Percentiles rank a stretch among this genome's conserved stretches.
Conservation (phyloP, 768 basidiomycete genomes). For the Calvatia gigantea region DNA sequence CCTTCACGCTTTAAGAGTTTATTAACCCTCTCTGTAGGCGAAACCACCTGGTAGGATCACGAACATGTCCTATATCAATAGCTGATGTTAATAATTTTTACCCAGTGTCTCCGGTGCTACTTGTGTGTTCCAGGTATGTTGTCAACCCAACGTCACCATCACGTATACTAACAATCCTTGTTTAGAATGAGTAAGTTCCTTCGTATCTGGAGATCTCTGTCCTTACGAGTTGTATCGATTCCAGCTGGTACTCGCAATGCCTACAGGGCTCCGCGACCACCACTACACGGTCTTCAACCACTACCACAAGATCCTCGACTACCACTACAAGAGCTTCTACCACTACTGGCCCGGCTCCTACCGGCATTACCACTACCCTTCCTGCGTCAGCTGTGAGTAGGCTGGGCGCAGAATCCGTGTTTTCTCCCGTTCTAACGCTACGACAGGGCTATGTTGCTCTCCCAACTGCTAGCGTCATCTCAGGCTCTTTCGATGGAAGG, state of each 20-base stretch:
- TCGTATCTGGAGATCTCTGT: neutral
- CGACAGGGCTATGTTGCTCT: conserved; percentile 23
- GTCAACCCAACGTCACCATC: neutral
- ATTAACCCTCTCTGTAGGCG: neutral
- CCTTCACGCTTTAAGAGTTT: neutral
- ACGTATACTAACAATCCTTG: neutral
- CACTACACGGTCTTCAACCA: neutral
- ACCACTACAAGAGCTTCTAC: conserved; percentile 16
- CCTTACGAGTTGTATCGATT: neutral
- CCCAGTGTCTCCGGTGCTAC: neutral
- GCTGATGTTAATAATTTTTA: neutral
- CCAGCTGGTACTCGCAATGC: conserved; percentile 3
- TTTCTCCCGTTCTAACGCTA: neutral
- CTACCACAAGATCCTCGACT: conserved; percentile 9
- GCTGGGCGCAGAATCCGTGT: neutral
- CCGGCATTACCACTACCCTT: conserved; percentile 21
- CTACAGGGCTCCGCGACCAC: neutral
- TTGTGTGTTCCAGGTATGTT: neutral
- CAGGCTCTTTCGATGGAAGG: conserved; percentile 23
- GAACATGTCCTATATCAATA: neutral
- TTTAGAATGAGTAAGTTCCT: neutral
- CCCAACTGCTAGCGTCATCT: conserved; percentile 25
- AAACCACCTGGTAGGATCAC: conserved; percentile 7
- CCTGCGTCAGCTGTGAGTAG: conserved; percentile 24
- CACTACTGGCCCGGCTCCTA: conserved; percentile 15